Percentiles rank a stretch among this genome's conserved stretches.
These are phyloP conservation scores for Xylariaceae sp. DNA, from an alignment of 2,329 filamentous ascomycete species.

Conservation along the genomic window DNA sequence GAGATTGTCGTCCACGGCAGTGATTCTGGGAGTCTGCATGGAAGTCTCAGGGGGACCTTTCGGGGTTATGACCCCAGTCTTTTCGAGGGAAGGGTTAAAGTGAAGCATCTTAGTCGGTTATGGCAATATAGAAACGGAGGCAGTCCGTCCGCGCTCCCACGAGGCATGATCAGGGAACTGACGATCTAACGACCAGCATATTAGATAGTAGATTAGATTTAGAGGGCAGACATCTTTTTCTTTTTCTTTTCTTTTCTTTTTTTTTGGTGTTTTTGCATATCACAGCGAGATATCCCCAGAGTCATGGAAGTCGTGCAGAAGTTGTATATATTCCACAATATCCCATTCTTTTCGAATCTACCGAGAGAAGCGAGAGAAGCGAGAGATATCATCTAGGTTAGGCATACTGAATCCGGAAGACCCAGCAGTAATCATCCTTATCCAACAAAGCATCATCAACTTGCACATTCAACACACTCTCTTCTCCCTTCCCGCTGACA, in stretches of 20 bases:
- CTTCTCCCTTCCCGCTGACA: conserved; percentile 11
- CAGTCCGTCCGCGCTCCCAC: conserved; percentile 42
- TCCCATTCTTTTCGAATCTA: too few species aligned
- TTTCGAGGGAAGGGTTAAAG: conserved; percentile 39
- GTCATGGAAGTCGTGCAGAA: too few species aligned
- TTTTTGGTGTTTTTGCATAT: background rate
- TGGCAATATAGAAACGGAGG: conserved; percentile 59
- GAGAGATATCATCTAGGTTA: background rate
- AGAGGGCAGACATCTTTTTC: background rate
- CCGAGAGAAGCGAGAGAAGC: too few species aligned
- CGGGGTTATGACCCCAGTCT: conserved; percentile 24
- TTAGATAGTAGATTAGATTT: background rate
- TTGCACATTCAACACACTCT: conserved; percentile 17
- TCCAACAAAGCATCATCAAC: conserved; percentile 20
- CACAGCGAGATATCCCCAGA: background rate
- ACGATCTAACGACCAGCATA: conserved; percentile 11
- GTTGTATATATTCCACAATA: too few species aligned
- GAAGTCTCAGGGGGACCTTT: conserved; percentile 33
- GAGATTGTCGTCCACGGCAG: conserved; percentile 37
- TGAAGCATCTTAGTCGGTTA: conserved; percentile 56
- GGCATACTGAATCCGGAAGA: conserved; percentile 26
- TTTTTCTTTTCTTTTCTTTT: too few species aligned
- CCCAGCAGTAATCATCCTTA: conserved; percentile 26
- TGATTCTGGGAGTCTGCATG: conserved; percentile 31
- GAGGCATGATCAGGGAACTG: conserved; percentile 32